Evolutionary conservation across 495 filamentous ascomycete genomes (phyloP).

Genomic region (Collariella sp.): DNA sequence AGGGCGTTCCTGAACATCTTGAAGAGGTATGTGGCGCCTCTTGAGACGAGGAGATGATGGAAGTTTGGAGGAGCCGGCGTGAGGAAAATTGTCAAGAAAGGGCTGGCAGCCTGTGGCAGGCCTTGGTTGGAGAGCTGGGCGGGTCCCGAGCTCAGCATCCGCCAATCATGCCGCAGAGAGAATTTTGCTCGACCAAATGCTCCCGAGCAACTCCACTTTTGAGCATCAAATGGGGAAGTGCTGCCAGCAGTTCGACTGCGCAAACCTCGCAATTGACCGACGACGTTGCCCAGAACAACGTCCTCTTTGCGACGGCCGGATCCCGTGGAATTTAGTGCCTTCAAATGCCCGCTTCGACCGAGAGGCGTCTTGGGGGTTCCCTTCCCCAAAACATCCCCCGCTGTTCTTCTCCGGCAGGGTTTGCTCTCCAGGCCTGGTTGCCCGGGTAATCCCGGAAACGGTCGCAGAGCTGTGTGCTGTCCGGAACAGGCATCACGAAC

Average conservation of each 20-base stretch:
- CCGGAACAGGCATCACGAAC: background rate
- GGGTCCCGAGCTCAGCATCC: constrained; percentile 10
- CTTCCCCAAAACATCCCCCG: background rate
- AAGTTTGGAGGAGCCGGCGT: constrained; percentile 25
- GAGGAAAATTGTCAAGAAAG: constrained; percentile 32
- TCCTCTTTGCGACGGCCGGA: background rate
- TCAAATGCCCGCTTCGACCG: background rate
- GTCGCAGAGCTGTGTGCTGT: constrained; percentile 2
- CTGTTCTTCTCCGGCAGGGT: background rate
- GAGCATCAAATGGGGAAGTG: constrained; percentile 9
- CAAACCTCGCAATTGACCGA: background rate
- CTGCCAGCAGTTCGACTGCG: no score
- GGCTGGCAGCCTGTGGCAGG: constrained; percentile 28
- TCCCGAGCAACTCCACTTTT: constrained; percentile 12
- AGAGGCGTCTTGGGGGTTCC: no score
- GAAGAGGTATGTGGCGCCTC: constrained; percentile 34
- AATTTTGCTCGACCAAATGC: constrained; percentile 16
- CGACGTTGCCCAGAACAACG: background rate
- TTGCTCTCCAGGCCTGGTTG: background rate
- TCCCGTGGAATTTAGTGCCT: background rate
- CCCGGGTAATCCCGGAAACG: constrained; percentile 22
- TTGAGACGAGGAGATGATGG: constrained; percentile 26
- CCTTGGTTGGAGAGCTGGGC: constrained; percentile 20
- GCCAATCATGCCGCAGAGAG: constrained; percentile 8
- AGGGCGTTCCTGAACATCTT: constrained; percentile 97